Percentiles rank a stretch among this genome's conserved stretches.
Conservation (phyloP, 1,284 basidiomycete genomes). For the Ganoderma sinense region DNA sequence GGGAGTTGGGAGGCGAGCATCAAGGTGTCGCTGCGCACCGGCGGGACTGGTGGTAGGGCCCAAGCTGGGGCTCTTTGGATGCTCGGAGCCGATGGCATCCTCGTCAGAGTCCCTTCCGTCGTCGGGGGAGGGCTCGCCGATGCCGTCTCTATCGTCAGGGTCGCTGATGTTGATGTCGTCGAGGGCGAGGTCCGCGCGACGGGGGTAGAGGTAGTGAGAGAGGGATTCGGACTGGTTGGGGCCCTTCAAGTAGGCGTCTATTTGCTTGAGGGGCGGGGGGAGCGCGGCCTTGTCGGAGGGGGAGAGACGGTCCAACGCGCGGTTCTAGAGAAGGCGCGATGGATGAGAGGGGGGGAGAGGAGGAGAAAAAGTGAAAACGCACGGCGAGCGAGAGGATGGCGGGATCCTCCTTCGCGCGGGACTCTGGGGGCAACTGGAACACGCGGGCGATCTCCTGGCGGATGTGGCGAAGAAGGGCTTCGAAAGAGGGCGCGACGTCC, state of each 20-base stretch:
- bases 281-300: conserved; percentile 28
- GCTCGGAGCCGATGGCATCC: conserved; percentile 32
- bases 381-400: conserved; percentile 29
- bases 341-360: conserved; percentile 8
- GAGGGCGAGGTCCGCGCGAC: conserved; percentile 29
- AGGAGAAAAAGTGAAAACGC: conserved; percentile 7
- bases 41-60: conserved; percentile 27
- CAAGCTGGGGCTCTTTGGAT: conserved; percentile 31
- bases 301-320: conserved; percentile 26
- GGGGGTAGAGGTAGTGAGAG: conserved; percentile 27
- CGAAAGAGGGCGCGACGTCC: conserved; percentile 27
- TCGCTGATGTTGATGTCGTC: conserved; percentile 23
- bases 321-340: conserved; percentile 25
- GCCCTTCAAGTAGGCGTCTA: conserved; percentile 29
- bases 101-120: conserved; percentile 31
- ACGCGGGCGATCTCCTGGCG: conserved; percentile 31
- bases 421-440: conserved; percentile 26
- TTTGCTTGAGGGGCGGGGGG: conserved; percentile 31
- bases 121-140: conserved; percentile 29
- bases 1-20: conserved; percentile 23
- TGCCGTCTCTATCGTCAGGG: conserved; percentile 28
- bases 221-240: conserved; percentile 28
- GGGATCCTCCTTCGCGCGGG: conserved; percentile 27
- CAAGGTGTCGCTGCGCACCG: conserved; percentile 25
- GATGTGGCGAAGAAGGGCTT: conserved; percentile 26